Evolutionary conservation across 441 rosid genomes (phyloP), one percentile per base, ranked within the genome.

Genomic region (Gossypium gossypioides): DNA sequence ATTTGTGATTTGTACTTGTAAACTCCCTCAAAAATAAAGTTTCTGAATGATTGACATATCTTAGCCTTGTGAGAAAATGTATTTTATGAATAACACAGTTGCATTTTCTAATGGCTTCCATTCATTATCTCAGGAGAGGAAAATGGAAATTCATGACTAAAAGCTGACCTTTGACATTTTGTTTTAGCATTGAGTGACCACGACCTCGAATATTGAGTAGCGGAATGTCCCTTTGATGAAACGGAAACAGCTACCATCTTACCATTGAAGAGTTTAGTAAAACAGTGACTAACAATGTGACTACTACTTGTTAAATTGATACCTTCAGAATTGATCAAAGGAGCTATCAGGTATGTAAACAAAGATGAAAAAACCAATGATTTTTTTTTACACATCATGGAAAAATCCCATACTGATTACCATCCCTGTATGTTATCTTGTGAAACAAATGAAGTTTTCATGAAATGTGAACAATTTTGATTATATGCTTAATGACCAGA

Each of bases 61-160:
- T 12, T 12, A 65, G 32, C 29, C 55, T 65, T 44, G 27, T 44
- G n/a, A 22, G 12, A 46, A 13, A 12, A 29, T 22, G 24, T 42
- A 7, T 16, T 21, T 16, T 55, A 9, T 52, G 46, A 4, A 21
- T 24, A 50, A 60, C 10, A 59, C 25, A 8, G 1, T 48, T 66
- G 27, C 57, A 15, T 51, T 77, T 46, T 73, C 68, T 44, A 7
- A 48, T 55, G 12, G 8, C n/a, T 64, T 6, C 2, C 5, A 0
- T 63, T 18, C 73, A 59, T 50, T 66, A 42, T n/a, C 50, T 72
- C 66, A 69, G 74, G 69, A 32, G 50, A 48, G 16, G 56, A 42
- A 42, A 29, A 16, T 40, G 16, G 40, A 42, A 42, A 29, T 24
- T 40, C 5, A 4, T 7, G 51, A 21, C 19, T 65, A 25, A 71